phyloP scores from a whole-genome alignment of 306 rosid genomes.

The Quercus aquifolioides region DNA sequence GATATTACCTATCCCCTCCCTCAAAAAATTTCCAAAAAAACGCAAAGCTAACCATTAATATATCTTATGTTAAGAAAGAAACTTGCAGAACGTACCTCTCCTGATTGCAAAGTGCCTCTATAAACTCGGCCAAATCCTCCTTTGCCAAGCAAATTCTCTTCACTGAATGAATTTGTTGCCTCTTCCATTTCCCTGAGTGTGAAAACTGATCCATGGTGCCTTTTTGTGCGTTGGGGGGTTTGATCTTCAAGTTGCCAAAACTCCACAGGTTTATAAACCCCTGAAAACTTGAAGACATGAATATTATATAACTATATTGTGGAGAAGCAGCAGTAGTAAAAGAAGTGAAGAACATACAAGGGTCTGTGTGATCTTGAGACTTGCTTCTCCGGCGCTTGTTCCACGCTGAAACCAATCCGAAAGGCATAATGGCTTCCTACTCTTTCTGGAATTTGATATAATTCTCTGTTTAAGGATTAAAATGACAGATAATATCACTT shows the following conservation, averaged over 20 bases:
- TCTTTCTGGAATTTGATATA: constrained; percentile 17
- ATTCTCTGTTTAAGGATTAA: constrained; percentile 16
- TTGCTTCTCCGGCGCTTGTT: constrained; percentile 89
- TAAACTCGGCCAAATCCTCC: constrained; percentile 96
- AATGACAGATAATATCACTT: constrained; percentile 26
- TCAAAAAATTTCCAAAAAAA: neutral
- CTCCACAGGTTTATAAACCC: constrained; percentile 78
- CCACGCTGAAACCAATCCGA: constrained; percentile 93
- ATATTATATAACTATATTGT: neutral
- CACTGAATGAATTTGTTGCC: constrained; percentile 86
- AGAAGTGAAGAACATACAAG: constrained; percentile 48
- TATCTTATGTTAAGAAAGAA: neutral
- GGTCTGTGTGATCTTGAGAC: constrained; percentile 71
- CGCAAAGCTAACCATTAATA: neutral
- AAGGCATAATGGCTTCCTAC: constrained; percentile 49
- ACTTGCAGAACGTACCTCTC: constrained; percentile 54
- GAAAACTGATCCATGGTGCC: constrained; percentile 78
- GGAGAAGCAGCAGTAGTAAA: neutral
- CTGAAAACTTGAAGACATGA: constrained; percentile 32
- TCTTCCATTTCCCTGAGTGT: constrained; percentile 91
- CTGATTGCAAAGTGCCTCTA: constrained; percentile 66
- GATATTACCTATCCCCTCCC: too few relatives aligned
- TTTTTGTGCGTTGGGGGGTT: constrained; percentile 48
- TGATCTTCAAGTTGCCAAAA: constrained; percentile 83
- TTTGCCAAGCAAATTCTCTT: constrained; percentile 76